Percentiles rank a stretch among this genome's conserved stretches.
These are phyloP conservation scores for Sporisorium sorghi DNA, from an alignment of 1,284 basidiomycete genomes.

Conservation along the genomic window DNA sequence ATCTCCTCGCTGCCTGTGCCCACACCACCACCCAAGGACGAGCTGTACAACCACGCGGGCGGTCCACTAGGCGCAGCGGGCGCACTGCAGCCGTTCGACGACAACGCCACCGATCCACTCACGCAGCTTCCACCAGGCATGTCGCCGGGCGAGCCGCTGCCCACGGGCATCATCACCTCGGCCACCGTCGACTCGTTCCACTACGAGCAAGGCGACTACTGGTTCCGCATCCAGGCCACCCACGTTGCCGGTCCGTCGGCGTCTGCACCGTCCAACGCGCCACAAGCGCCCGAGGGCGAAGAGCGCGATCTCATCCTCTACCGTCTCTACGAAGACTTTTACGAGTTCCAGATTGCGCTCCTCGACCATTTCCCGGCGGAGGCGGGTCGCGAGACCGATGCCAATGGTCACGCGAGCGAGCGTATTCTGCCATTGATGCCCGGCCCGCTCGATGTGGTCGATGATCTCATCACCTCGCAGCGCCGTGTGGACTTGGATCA, in stretches of 20 bases:
- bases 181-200: constrained; percentile 97
- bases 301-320: constrained; percentile 86
- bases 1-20: constrained; percentile 39
- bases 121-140: constrained; percentile 59
- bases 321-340: constrained; percentile 97
- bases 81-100: constrained; percentile 22
- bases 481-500: constrained; percentile 86
- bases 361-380: constrained; percentile 48
- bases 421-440: constrained; percentile 95
- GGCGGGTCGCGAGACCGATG: constrained; percentile 50
- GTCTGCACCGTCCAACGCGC: constrained; percentile 40
- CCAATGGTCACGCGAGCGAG: constrained; percentile 71
- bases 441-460: constrained; percentile 83
- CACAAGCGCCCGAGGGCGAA: constrained; percentile 57
- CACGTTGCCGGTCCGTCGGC: constrained; percentile 71
- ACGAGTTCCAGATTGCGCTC: constrained; percentile 92
- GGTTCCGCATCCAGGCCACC: constrained; percentile 92
- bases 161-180: constrained; percentile 80
- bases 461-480: constrained; percentile 85
- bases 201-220: constrained; percentile 93
- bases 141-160: constrained; percentile 55
- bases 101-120: constrained; percentile 34
- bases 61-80: constrained; percentile 28
- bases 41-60: constrained; percentile 29
- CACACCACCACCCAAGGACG: constrained; percentile 51